These are phyloP conservation scores for Brassica napus DNA, from an alignment of 345 rosid genomes.

Conservation along the genomic window Da-Ae NC_063446.1:9137001-9137500, in stretches of 20 bases:
- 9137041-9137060: slow-evolving; percentile 22
- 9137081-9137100: not conserved
- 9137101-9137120: slow-evolving; percentile 23
- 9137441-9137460: not conserved
- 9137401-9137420: not conserved
- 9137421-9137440: not conserved
- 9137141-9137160: slow-evolving; percentile 10
- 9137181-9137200: slow-evolving; percentile 4
- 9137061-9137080: not conserved
- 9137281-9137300: too few relatives aligned
- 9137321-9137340: not conserved
- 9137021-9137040: slow-evolving; percentile 13
- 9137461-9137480: not conserved
- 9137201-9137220: not conserved
- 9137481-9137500: not conserved
- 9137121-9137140: slow-evolving; percentile 35
- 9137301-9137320: not conserved
- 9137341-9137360: not conserved
- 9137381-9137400: not conserved
- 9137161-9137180: slow-evolving; percentile 15
- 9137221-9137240: not conserved
- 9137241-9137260: not conserved
- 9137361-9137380: not conserved
- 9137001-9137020: slow-evolving; percentile 22
- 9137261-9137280: not conserved